Base-by-base conservation (phyloP, 2,329 filamentous ascomycete species). In the Tolypocladium amazonense region DNA sequence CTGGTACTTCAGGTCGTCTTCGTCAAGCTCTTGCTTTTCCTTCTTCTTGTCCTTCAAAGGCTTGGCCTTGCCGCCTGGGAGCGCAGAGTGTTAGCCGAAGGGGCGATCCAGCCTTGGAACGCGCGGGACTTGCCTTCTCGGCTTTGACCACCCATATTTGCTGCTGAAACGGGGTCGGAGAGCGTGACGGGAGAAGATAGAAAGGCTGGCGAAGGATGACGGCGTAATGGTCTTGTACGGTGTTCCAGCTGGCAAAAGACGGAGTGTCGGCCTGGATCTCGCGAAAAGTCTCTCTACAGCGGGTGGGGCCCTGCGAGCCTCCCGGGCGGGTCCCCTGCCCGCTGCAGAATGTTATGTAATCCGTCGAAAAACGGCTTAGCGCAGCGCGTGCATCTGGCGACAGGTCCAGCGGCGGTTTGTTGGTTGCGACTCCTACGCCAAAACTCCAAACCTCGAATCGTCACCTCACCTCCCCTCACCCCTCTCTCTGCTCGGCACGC, bases 31-130 rank as follows among this genome's bases (percentile, higher is more conserved):
- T 76, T 88, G 88, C 72, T 82, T 80, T 58, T 83, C 81, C 83
- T 93, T 95, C 87, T 96, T 97, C 62, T 90, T 81, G 66, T 88
- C 84, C 87, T 96, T 97, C 76, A 91, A 80, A 67, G 89, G 89
- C 84, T 92, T 91, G 67, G 79, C 85, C 81, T 92, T 92, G 81
- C 89, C 89, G 74, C 88, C 89, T 92, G 64, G n/a, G 23, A 4
- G 23, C 27, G 18, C 30, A 23, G 30, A 35, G 20, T 2, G 50
- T 54, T 35, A 54, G 50, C 7, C 47, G 35, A 33, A 14, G 18
- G 20, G 25, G 7, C 33, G 35, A 30, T 30, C 11, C 27, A 53
- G 43, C 37, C 4, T 35, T 20, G 27, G n/a, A 15, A 43, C 8
- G 56, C 50, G 38, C 18, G 1, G 4, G 38, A 67, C 70, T 60